Conservation (phyloP, 805 yeast genomes). For the Metschnikowia gelsemii region DNA sequence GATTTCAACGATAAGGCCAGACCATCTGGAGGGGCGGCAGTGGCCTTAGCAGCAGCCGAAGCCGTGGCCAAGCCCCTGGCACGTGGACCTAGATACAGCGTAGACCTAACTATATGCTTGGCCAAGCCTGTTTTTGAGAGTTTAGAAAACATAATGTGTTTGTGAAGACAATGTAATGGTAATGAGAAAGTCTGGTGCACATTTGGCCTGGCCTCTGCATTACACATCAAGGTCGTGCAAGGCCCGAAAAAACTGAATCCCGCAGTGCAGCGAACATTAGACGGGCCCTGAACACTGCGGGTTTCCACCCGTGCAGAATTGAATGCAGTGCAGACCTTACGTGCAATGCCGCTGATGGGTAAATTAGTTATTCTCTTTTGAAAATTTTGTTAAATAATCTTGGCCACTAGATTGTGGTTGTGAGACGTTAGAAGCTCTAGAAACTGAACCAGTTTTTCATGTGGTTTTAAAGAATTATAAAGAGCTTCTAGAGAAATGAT, state of each 20-base stretch:
- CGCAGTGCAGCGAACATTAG: no score
- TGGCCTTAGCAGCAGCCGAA: conserved; percentile 2
- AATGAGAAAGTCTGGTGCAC: not conserved
- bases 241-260: not conserved
- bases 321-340: no score
- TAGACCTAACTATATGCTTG: conserved; percentile 2
- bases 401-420: no score
- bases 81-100: conserved; percentile 1
- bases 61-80: conserved; percentile 9
- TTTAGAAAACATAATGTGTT: conserved; percentile 6
- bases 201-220: conserved; percentile 2
- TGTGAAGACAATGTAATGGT: conserved; percentile 1
- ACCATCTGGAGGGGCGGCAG: conserved; percentile 55
- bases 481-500: no score
- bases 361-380: no score
- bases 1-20: conserved; percentile 44
- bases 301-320: no score
- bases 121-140: conserved; percentile 3
- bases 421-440: no score
- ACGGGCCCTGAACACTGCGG: no score
- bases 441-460: no score
- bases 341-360: no score
- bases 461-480: no score
- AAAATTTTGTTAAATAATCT: no score
- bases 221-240: conserved; percentile 10